Conservation (phyloP, 1,139 yeast species). For the Geotrichum reessii region DNA sequence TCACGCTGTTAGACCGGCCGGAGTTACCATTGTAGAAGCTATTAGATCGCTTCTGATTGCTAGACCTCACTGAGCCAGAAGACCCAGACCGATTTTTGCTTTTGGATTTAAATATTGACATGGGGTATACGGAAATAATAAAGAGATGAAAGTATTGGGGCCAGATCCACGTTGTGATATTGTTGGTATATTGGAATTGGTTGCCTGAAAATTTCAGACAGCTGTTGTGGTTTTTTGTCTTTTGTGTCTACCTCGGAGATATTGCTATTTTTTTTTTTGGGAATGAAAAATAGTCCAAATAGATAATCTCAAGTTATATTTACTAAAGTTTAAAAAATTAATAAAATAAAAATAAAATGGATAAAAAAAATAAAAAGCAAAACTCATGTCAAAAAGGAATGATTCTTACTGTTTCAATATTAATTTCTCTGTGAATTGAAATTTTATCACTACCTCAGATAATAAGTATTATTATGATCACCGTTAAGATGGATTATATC, state of each 20-base stretch:
- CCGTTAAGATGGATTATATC: too few species aligned
- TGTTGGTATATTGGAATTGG: background rate
- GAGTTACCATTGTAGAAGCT: background rate
- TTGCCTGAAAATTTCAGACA: background rate
- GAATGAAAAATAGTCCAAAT: background rate
- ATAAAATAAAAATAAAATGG: too few species aligned
- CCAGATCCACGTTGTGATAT: background rate
- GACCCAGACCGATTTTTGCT: slow-evolving; percentile 10
- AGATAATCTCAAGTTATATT: background rate
- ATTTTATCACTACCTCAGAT: too few species aligned
- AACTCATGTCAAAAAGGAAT: background rate
- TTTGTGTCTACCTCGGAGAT: background rate
- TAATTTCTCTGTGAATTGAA: background rate
- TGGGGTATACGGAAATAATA: background rate
- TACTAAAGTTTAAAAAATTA: background rate
- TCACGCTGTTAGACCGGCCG: slow-evolving; percentile 10
- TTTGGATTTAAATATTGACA: slow-evolving; percentile 14
- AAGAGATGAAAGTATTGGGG: background rate
- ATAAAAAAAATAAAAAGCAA: too few species aligned
- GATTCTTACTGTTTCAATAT: background rate
- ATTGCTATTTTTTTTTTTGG: background rate
- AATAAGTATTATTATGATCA: too few species aligned
- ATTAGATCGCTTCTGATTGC: slow-evolving; percentile 7
- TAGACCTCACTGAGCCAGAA: background rate
- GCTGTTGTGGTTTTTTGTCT: background rate